Base-by-base conservation (phyloP, 164 flowering plant species). In the Brasenia schreberi region DNA sequence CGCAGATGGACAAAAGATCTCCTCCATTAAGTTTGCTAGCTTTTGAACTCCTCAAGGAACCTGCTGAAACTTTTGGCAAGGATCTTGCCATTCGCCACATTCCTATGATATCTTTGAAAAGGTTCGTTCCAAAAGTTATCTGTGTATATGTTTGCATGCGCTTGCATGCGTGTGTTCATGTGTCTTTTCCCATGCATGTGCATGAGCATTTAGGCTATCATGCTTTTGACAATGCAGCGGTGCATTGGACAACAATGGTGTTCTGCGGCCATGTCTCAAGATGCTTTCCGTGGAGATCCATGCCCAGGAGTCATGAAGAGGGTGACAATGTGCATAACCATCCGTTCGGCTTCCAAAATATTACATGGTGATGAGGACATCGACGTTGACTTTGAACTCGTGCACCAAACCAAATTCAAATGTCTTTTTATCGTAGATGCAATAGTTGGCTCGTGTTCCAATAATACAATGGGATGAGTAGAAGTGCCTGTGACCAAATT, bases 21-120 rank as follows among this genome's bases (percentile, higher is more conserved):
- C 89, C 7, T 80, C 90, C 1, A 85, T 95, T 18, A 95, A 95
- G 73, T 95, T 92, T 71, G 97, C 97, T 23, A 95, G 99, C 78
- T 92, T 88, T 70, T 97, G 99, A 42, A 92, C 99, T 16, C 99
- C 99, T 0, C 80, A 79, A 75, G 99, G 99, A 14, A 56, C 14
- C 7, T 94, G 99, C 64, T 97, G 99, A 71, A 87, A 75, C 81
- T 94, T 72, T 82, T 80, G 71, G 1, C 80, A 91, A 69, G 99
- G 99, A 68, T 75, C 82, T 65, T 95, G 99, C 63, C 97, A 95
- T 69, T 96, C 97, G n/a, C 84, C 76, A 67, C 77, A 84, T 39
- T 92, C 97, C 2, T 95, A 88, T 44, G 89, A 89, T 61, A 85
- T 80, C 52, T 89, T 94, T 66, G 39, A 33, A 33, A 73, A 83